Evolutionary conservation across 345 rosid species (phyloP), one percentile per base, ranked within the genome.

Genomic region (Hevea brasiliensis): DNA sequence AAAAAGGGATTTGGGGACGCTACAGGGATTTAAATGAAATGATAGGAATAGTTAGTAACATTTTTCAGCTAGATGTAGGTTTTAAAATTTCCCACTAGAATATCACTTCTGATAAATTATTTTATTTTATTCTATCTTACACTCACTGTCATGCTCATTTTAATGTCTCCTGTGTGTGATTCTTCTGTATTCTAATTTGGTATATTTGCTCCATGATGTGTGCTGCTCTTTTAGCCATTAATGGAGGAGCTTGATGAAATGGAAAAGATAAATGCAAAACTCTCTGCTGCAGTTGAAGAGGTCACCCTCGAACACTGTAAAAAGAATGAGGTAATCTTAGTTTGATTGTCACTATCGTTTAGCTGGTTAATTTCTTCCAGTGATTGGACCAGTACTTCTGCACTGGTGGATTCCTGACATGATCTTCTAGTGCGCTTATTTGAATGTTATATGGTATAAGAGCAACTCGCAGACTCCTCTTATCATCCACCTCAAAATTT

Each of bases 201-300:
- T 24, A 42, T 60, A 21, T 63, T 21, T 58, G 72, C 24, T 76
- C 47, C 54, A 11, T 67, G 47, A 64, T 48, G 23, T 71, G 17
- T 72, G 57, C 45, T 67, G 68, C 60, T 35, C 44, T 65, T 80
- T 44, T 78, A 92, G 99, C 82, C 92, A 40, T 72, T 95, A 79
- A 90, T 91, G 97, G 87, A 91, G 79, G 96, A 95, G 81, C 96
- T 91, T 37, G 99, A 92, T 83, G 99, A 88, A 70, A 91, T 91
- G 96, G 94, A 87, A 74, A 95, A 95, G 91, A 83, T 90, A 78
- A 88, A 89, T 61, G 87, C 89, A 65, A 87, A 92, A 79, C 96
- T 91, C 73, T 91, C 97, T 57, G 83, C 83, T 44, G 97, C 96
- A 48, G 94, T 95, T 48, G 99, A 95, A 72, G 98, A 95, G 81